These are phyloP conservation scores for Neurospora sp. DNA, from an alignment of 495 filamentous ascomycete species.

Conservation along the genomic window DNA sequence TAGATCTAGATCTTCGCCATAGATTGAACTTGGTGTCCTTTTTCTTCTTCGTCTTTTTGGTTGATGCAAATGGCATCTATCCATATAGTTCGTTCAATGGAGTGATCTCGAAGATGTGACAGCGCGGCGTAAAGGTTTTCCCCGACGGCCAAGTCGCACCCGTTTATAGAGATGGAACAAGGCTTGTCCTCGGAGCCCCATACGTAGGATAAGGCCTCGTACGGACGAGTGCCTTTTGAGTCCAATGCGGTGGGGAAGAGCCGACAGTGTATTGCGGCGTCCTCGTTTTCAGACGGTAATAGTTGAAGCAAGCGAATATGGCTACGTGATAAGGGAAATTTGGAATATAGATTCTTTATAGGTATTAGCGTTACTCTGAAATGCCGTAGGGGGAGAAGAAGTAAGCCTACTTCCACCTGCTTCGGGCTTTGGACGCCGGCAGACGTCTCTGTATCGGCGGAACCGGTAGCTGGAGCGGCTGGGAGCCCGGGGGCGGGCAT, in stretches of 20 bases:
- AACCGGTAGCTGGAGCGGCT: too few species aligned
- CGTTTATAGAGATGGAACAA: neutral
- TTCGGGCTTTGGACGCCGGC: too few species aligned
- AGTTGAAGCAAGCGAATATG: neutral
- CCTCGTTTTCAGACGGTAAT: neutral
- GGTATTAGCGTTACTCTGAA: too few species aligned
- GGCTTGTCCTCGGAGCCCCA: constrained; percentile 10
- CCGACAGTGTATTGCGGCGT: neutral
- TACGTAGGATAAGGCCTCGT: constrained; percentile 8
- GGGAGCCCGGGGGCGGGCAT: too few species aligned
- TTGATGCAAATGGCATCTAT: neutral
- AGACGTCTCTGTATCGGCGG: too few species aligned
- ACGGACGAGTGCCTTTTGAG: neutral
- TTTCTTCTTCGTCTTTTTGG: constrained; percentile 13
- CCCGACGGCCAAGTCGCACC: constrained; percentile 3
- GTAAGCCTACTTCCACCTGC: too few species aligned
- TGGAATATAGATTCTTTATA: neutral
- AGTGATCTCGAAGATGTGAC: constrained; percentile 9
- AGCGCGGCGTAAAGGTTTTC: constrained; percentile 14
- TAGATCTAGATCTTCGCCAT: constrained; percentile 32
- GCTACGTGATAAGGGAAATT: neutral
- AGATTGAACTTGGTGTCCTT: constrained; percentile 11
- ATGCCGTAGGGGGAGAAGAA: too few species aligned
- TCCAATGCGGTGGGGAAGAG: neutral
- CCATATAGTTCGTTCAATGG: constrained; percentile 14